These are phyloP conservation scores for Cyanidioschyzon merolae DNA, from an alignment of 23 red algal species.

Conservation along the genomic window DNA sequence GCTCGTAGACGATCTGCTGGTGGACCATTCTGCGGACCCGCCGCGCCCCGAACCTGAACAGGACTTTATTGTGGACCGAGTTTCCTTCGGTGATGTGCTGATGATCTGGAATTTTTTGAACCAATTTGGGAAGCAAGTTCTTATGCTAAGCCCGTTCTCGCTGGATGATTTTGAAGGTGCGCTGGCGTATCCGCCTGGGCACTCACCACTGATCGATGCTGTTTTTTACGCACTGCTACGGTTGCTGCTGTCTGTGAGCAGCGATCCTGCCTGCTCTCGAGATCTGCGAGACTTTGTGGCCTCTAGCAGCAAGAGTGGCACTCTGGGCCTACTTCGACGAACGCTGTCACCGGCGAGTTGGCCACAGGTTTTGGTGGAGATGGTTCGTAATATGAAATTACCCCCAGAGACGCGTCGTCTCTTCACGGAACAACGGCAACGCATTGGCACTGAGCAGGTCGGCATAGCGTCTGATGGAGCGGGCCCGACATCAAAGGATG, in stretches of 20 bases:
- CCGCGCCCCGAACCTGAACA: neutral
- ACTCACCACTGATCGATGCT: conserved; percentile 10
- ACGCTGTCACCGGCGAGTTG: neutral
- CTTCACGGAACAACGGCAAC: neutral
- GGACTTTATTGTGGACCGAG: conserved; percentile 11
- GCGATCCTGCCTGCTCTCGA: neutral
- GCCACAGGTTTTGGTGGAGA: neutral
- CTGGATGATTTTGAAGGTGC: conserved; percentile 26
- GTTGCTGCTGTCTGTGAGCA: neutral
- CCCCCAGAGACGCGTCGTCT: neutral
- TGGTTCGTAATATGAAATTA: neutral
- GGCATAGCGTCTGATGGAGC: neutral
- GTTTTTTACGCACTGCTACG: neutral
- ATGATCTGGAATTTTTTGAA: conserved; percentile 26
- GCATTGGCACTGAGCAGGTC: neutral
- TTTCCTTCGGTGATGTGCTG: conserved; percentile 17
- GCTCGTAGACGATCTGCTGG: neutral
- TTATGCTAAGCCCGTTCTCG: conserved; percentile 18
- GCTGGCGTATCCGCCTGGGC: conserved; percentile 18
- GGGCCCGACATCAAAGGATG: neutral
- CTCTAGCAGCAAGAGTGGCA: conserved; percentile 6
- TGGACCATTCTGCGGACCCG: conserved; percentile 1
- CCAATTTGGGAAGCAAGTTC: conserved; percentile 17
- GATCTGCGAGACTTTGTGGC: conserved; percentile 13
- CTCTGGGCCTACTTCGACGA: neutral